Evolutionary conservation across 129 eudicot genomes (phyloP).

Genomic region (Apium graveolens): DNA sequence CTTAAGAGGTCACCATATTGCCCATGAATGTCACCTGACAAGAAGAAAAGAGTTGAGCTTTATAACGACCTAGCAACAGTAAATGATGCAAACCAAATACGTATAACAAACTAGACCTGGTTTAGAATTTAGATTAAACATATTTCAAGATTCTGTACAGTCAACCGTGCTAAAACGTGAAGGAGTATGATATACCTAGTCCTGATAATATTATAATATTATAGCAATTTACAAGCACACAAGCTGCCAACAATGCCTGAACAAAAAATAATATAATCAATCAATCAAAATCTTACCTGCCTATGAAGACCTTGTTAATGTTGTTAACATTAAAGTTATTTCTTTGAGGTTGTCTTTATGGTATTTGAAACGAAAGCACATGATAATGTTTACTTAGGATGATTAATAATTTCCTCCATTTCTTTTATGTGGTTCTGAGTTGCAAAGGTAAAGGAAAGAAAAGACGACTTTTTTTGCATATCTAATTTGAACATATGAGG

Average conservation of each 20-base stretch:
- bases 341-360: neutral
- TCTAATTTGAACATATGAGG: neutral
- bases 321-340: neutral
- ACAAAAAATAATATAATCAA: neutral
- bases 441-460: neutral
- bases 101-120: neutral
- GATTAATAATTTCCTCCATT: neutral
- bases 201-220: neutral
- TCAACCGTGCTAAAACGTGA: neutral
- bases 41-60: conserved; percentile 10
- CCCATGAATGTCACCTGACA: conserved; percentile 76
- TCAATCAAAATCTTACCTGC: neutral
- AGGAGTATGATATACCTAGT: neutral
- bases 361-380: neutral
- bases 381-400: neutral
- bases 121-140: neutral
- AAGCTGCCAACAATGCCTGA: neutral
- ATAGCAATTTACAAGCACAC: neutral
- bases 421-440: neutral
- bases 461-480: neutral
- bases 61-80: neutral
- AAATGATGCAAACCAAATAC: neutral
- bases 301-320: neutral
- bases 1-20: conserved; percentile 73
- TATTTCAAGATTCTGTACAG: neutral